A percentile compares a stretch with the other conserved stretches of the same genome.
These are phyloP conservation scores for Tolypocladium amazonense DNA, from an alignment of 2,329 filamentous ascomycete genomes.

Conservation along the genomic window DNA sequence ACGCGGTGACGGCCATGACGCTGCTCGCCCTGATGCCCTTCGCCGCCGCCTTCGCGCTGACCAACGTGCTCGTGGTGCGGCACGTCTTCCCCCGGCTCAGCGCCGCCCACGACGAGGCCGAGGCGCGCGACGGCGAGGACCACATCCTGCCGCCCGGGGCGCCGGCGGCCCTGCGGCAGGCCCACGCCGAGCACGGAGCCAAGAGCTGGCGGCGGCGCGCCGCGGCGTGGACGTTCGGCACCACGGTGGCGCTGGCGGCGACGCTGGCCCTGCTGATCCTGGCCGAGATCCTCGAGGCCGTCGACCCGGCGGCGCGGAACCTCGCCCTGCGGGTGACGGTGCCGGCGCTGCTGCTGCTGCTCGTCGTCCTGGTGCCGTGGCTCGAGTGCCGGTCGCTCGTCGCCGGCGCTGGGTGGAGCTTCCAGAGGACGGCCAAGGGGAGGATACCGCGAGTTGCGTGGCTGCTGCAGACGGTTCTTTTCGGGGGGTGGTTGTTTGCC, in stretches of 20 bases:
- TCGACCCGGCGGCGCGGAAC: constrained; percentile 56
- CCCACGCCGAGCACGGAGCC: constrained; percentile 46
- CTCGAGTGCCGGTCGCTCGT: constrained; percentile 64
- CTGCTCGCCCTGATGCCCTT: constrained; percentile 59
- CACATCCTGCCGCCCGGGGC: constrained; percentile 52
- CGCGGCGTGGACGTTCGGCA: constrained; percentile 59
- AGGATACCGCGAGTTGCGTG: constrained; percentile 50
- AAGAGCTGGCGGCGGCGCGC: constrained; percentile 39
- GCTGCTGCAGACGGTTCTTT: constrained; percentile 50
- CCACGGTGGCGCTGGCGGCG: constrained; percentile 65
- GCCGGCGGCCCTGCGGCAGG: constrained; percentile 47
- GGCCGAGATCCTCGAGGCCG: constrained; percentile 69
- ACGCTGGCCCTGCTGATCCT: constrained; percentile 74
- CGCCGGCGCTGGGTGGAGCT: constrained; percentile 47
- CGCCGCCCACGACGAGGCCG: constrained; percentile 31
- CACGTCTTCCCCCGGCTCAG: constrained; percentile 67
- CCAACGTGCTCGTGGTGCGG: constrained; percentile 51
- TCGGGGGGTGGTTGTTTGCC: constrained; percentile 56
- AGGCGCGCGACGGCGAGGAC: constrained; percentile 41
- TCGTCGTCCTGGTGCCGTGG: constrained; percentile 67
- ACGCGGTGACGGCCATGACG: constrained; percentile 30
- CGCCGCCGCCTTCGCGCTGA: constrained; percentile 54
- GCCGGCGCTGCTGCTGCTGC: constrained; percentile 57
- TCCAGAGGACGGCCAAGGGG: constrained; percentile 46
- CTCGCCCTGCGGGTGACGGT: constrained; percentile 61